phyloP scores from a whole-genome alignment of 2,329 filamentous ascomycete species.

The Pseudocercospora eumusae region DNA sequence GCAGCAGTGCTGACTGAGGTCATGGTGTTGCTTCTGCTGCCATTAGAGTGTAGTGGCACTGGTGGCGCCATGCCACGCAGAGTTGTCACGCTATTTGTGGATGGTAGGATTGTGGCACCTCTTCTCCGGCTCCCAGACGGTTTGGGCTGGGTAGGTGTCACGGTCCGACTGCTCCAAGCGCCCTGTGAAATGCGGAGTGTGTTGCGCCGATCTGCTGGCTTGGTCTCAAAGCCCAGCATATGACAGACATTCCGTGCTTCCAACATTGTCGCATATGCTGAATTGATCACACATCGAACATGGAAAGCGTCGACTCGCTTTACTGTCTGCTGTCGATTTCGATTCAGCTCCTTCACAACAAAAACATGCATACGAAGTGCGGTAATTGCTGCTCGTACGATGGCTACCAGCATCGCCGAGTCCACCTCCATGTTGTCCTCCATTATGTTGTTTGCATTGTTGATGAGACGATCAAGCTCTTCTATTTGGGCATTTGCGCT shows the following conservation, averaged over 20 bases:
- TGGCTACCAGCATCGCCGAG: constrained; percentile 45
- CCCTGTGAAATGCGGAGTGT: constrained; percentile 34
- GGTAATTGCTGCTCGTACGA: constrained; percentile 48
- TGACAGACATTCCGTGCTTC: constrained; percentile 62
- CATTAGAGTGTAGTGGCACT: constrained; percentile 48
- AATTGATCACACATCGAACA: constrained; percentile 60
- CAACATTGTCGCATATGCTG: constrained; percentile 59
- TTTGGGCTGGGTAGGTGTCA: constrained; percentile 52
- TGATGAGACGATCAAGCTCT: constrained; percentile 54
- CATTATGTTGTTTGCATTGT: constrained; percentile 45
- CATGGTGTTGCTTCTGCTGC: constrained; percentile 57
- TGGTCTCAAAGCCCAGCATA: constrained; percentile 50
- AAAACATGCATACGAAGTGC: constrained; percentile 54
- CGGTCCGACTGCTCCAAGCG: constrained; percentile 39
- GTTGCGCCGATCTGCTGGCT: constrained; percentile 25
- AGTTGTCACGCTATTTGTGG: constrained; percentile 41
- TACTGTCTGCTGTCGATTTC: constrained; percentile 54
- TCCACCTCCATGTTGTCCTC: constrained; percentile 52
- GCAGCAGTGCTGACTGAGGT: constrained; percentile 46
- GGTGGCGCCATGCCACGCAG: constrained; percentile 43
- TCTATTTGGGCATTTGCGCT: constrained; percentile 59
- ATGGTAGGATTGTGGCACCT: constrained; percentile 55
- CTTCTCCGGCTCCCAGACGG: constrained; percentile 49
- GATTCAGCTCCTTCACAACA: constrained; percentile 52
- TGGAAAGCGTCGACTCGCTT: constrained; percentile 58